Conservation (phyloP, 2,329 filamentous ascomycete species). For the Aureobasidium zeae region DNA sequence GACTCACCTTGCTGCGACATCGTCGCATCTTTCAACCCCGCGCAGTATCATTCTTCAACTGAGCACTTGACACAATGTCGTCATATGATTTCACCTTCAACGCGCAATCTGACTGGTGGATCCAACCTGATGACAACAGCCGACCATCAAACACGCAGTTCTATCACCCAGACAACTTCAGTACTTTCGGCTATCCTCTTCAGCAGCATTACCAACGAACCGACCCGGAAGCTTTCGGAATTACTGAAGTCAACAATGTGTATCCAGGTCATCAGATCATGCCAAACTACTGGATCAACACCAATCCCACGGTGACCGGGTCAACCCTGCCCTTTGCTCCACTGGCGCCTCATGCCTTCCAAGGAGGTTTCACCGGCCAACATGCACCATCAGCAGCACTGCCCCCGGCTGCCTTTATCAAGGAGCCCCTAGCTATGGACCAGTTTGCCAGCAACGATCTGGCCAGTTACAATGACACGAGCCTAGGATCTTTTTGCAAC, state of each 20-base stretch:
- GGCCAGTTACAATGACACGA: neutral
- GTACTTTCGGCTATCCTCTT: neutral
- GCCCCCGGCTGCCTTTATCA: conserved; percentile 9
- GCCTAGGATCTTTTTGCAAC: neutral
- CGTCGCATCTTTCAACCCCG: conserved; percentile 4
- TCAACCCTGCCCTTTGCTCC: neutral
- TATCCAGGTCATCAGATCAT: neutral
- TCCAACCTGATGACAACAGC: neutral
- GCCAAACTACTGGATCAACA: conserved; percentile 2
- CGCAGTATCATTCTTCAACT: conserved; percentile 7
- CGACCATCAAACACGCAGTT: neutral
- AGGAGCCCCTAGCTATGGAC: conserved; percentile 1
- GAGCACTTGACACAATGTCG: neutral
- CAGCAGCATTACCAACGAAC: neutral
- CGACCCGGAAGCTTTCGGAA: neutral
- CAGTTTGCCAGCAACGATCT: neutral
- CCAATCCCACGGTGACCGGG: neutral
- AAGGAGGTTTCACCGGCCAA: neutral
- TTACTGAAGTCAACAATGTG: neutral
- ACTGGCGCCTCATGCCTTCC: neutral
- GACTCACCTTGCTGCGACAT: conserved; percentile 2
- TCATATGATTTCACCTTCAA: conserved; percentile 1
- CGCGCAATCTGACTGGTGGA: conserved; percentile 6
- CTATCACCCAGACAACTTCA: neutral
- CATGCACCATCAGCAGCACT: neutral